phyloP scores from a whole-genome alignment of 1,284 basidiomycete genomes.

The Gomphus bonarii region DNA sequence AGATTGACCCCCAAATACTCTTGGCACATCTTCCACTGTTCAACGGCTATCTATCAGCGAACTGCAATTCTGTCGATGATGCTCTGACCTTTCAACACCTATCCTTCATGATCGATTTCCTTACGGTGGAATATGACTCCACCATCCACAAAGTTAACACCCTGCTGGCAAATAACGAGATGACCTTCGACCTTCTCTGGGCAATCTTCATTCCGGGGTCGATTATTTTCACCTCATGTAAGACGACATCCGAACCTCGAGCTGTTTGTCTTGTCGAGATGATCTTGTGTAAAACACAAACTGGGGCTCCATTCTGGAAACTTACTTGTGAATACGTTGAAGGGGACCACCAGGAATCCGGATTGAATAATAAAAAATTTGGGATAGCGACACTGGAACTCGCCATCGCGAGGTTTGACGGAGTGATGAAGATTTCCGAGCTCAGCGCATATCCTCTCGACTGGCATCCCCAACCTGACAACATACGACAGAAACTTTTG shows the following conservation, averaged over 20 bases:
- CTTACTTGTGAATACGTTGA: no score
- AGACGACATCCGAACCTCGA: no score
- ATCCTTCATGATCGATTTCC: slow-evolving; percentile 13
- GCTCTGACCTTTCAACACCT: slow-evolving; percentile 20
- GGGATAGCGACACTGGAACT: no score
- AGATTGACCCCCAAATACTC: no score
- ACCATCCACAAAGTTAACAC: slow-evolving; percentile 14
- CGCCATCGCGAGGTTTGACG: slow-evolving; percentile 29
- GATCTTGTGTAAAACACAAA: no score
- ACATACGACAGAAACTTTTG: slow-evolving; percentile 24
- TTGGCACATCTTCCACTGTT: no score
- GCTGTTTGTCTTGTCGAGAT: no score
- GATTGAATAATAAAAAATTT: no score
- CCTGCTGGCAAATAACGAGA: slow-evolving; percentile 11
- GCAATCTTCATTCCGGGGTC: slow-evolving; percentile 14
- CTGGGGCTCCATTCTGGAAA: no score
- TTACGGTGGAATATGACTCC: slow-evolving; percentile 13
- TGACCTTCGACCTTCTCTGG: slow-evolving; percentile 19
- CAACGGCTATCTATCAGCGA: no score
- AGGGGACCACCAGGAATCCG: no score
- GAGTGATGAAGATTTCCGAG: slow-evolving; percentile 35
- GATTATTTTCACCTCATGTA: slow-evolving; percentile 4
- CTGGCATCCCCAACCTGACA: slow-evolving; percentile 25
- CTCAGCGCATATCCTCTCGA: slow-evolving; percentile 40
- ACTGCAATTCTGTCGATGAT: slow-evolving; percentile 21